Conservation (phyloP, 139 green algal genomes). For the Micractinium sp. region DNA sequence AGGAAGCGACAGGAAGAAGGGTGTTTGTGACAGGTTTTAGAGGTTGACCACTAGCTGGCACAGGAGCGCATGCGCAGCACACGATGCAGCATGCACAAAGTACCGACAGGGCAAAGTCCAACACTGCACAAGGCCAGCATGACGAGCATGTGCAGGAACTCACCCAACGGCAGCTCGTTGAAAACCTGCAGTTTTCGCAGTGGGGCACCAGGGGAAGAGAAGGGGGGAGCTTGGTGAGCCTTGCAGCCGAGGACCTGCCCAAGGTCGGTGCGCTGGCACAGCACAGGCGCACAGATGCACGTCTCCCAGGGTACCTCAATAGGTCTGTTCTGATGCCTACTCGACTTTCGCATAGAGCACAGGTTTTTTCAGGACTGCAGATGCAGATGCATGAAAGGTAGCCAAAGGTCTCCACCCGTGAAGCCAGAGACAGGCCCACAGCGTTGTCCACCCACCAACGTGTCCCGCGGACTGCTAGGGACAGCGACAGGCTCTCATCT, state of each 20-base stretch:
- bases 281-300: too few species aligned
- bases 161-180: slow-evolving; percentile 93
- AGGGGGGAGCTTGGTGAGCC: background rate
- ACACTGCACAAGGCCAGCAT: background rate
- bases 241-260: too few species aligned
- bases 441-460: too few species aligned
- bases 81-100: background rate
- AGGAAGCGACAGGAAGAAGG: too few species aligned
- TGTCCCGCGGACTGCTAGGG: too few species aligned
- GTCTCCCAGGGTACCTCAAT: background rate
- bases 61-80: background rate
- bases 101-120: background rate
- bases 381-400: too few species aligned
- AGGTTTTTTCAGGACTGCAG: too few species aligned
- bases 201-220: background rate
- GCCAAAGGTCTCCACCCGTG: too few species aligned
- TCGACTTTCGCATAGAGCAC: background rate
- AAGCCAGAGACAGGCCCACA: too few species aligned
- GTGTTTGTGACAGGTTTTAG: too few species aligned
- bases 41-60: background rate
- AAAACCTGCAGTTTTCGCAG: slow-evolving; percentile 87
- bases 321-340: background rate
- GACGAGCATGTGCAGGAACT: background rate
- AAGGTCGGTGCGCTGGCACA: too few species aligned
- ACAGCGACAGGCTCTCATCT: too few species aligned